A percentile compares a stretch with the other conserved stretches of the same genome.
phyloP scores from a whole-genome alignment of 495 filamentous ascomycete genomes.

The Aspergillus incahuasiensis region DNA sequence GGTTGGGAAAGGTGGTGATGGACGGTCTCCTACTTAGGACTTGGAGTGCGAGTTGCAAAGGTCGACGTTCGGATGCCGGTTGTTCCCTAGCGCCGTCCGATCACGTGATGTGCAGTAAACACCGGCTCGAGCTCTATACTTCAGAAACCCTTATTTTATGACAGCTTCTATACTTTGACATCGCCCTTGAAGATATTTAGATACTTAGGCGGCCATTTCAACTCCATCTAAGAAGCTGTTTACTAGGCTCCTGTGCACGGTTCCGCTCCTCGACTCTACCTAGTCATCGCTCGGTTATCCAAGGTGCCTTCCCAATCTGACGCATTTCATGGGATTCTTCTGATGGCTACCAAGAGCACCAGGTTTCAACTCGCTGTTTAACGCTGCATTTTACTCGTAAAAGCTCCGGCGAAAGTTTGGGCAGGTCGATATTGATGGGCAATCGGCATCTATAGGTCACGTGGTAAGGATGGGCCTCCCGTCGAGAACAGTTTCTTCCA shows the following conservation, averaged over 20 bases:
- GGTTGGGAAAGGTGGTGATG: constrained; percentile 34
- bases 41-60: constrained; percentile 40
- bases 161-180: neutral
- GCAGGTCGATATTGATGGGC: too few species aligned
- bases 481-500: neutral
- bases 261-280: neutral
- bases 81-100: constrained; percentile 38
- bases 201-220: neutral
- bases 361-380: too few species aligned
- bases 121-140: neutral
- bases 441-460: too few species aligned
- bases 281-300: neutral
- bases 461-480: too few species aligned
- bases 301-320: neutral
- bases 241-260: neutral
- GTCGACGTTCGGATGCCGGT: constrained; percentile 44
- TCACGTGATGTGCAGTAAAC: constrained; percentile 12
- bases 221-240: neutral
- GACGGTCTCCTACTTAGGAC: constrained; percentile 34
- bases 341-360: too few species aligned
- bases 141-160: too few species aligned
- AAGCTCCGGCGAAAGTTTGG: too few species aligned
- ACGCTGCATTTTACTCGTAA: too few species aligned
- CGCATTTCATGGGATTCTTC: too few species aligned
- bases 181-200: neutral